Base-by-base conservation (phyloP, 2,329 filamentous ascomycete species). In the Penicillium vulpinum region DNA sequence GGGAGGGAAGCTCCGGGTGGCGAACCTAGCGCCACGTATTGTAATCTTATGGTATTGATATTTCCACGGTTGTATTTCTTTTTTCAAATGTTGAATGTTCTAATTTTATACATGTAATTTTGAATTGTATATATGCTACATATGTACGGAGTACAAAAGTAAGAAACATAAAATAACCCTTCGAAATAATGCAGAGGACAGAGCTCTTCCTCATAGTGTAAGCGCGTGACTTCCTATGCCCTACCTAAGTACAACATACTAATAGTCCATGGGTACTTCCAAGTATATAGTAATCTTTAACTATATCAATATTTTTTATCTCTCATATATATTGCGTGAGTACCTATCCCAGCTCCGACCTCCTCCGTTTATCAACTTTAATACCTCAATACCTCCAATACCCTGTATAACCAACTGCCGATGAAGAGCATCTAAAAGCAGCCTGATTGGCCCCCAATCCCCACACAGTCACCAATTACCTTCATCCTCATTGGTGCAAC, bases 1-100 rank as follows among this genome's bases (percentile, higher is more conserved):
- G 62, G 62, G 62, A 63, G 62, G 57, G 57, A 56, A 66, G 62
- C 63, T 66, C 57, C 62, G 57, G 57, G 64, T 66, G 64, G 64
- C 64, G 29, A 65, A 45, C 35, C 35, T 54, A 55, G 47, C 61
- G 60, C 56, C 57, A 61, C 60, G 51, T 56, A 31, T 21, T 43
- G 45, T 50, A 50, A 36, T 50, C 10, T 51, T 26, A 51, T 28
- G 9, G 41, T 47, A 35, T 24, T 46, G 4, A 36, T 29, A 21
- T 24, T 38, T 51, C 33, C 48, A 24, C 21, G 26, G 22, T 29
- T 47, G 44, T 11, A 26, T 18, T 41, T 41, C 28, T 40, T n/a
- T 31, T 49, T 43, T 31, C 44, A 47, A 54, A 40, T 46, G 28
- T 40, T 36, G 16, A 18, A 36, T n/a, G n/a, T n/a, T n/a, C n/a